phyloP scores from a whole-genome alignment of 1,139 yeast species.

The Geotrichum fermentans region DNA sequence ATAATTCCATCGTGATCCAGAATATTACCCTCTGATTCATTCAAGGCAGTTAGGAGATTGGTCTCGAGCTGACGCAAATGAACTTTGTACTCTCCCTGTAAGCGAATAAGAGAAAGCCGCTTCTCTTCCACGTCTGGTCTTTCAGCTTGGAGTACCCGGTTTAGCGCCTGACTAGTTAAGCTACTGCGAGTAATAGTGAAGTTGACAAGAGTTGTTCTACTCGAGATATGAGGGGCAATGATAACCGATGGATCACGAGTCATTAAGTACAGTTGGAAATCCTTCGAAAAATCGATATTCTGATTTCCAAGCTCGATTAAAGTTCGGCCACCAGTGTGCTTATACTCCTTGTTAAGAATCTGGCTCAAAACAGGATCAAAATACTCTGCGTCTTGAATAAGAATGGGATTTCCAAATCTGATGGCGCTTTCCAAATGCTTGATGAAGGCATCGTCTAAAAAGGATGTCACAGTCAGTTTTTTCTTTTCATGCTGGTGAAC shows the following conservation, averaged over 20 bases:
- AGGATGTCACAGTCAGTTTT: constrained; percentile 58
- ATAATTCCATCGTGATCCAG: constrained; percentile 63
- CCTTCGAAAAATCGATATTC: constrained; percentile 61
- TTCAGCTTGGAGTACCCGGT: constrained; percentile 50
- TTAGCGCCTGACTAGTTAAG: constrained; percentile 59
- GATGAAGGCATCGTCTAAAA: constrained; percentile 62
- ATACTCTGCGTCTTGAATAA: constrained; percentile 74
- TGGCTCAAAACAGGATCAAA: constrained; percentile 70
- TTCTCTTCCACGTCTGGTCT: constrained; percentile 65
- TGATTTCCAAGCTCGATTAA: constrained; percentile 58
- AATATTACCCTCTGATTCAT: constrained; percentile 55
- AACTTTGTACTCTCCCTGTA: constrained; percentile 58
- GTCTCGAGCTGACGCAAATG: constrained; percentile 56
- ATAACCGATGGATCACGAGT: constrained; percentile 53
- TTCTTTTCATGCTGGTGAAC: constrained; percentile 33
- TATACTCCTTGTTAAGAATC: constrained; percentile 57
- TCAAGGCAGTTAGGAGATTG: constrained; percentile 55
- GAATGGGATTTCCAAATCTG: constrained; percentile 71
- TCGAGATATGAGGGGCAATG: constrained; percentile 52
- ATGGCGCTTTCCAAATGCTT: constrained; percentile 74
- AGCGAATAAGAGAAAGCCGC: constrained; percentile 48
- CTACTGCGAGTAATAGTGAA: constrained; percentile 67
- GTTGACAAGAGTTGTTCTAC: constrained; percentile 62
- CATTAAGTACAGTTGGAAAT: constrained; percentile 56
- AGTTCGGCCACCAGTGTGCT: constrained; percentile 64